Evolutionary conservation across 1,284 basidiomycete genomes (phyloP), one percentile per base, ranked within the genome.

Genomic region (Sphaerobolus stellatus): DNA sequence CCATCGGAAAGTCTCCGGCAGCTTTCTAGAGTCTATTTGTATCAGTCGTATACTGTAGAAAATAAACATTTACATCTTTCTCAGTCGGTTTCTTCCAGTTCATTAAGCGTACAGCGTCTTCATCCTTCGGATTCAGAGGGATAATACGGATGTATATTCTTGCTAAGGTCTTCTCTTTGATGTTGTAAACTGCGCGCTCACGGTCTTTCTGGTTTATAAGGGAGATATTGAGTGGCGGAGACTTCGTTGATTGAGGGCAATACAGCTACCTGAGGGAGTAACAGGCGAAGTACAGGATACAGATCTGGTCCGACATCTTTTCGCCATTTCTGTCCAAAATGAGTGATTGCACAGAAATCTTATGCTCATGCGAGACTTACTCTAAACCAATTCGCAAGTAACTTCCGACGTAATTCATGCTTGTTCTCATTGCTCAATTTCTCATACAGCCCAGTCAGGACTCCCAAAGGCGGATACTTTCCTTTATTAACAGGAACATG

Each of bases 111-210:
- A 88, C 79, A 0, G 92, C 88, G 60, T 93, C 89, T 2, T 85
- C 85, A 54, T 90, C 88, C 65, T 84, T 84, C 65, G 74, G 80
- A 47, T 87, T 84, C 1, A 98, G 75, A 0, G 90, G 91, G 36
- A 98, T 88, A 0, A 94, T 78, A 58, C 90, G 88, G 71, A 94
- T 92, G 66, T 94, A 95, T 9, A 83, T 84, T 69, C 92, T 94
- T 2, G 93, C 93, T 2, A 98, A 74, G 64, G 89, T 90, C 70
- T 89, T 88, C 73, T 98, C 95, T 68, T 97, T 97, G 59, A 96
- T 69, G 8, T 91, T 90, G 69, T 97, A 98, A 0, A 93, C 86
- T 0, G 91, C 81, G 48, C 94, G 83, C 60, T 96, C 92, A 31
- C 88, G 80, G 67, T 98, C 94, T 80, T 92, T 90, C 93, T 97